These are phyloP conservation scores for Pueraria montana DNA, from an alignment of 306 rosid species.

Conservation along the genomic window DNA sequence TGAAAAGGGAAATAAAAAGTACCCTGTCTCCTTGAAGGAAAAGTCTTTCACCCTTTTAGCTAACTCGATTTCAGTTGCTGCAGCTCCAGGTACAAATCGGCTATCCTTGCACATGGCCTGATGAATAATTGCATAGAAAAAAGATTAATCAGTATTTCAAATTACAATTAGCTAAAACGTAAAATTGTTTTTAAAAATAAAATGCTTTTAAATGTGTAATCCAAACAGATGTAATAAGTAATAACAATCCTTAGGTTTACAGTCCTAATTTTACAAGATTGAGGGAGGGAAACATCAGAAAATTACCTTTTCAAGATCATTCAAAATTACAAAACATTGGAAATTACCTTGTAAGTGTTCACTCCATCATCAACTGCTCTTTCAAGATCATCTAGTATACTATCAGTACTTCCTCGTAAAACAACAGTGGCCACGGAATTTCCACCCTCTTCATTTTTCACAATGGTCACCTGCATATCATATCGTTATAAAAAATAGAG, in stretches of 20 bases:
- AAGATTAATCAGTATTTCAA: constrained; percentile 24
- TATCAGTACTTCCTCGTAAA: constrained; percentile 85
- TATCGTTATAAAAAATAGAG: background rate
- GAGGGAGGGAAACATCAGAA: background rate
- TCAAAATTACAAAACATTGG: constrained; percentile 11
- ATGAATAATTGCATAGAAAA: constrained; percentile 41
- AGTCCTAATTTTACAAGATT: constrained; percentile 5
- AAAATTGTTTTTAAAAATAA: background rate
- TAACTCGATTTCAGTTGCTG: constrained; percentile 95
- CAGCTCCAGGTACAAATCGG: constrained; percentile 91
- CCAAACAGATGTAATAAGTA: constrained; percentile 18
- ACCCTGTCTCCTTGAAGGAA: constrained; percentile 95
- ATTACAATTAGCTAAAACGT: background rate
- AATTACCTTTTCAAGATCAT: background rate
- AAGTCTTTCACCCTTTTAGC: constrained; percentile 90
- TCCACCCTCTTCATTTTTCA: constrained; percentile 89
- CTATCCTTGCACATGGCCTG: constrained; percentile 98
- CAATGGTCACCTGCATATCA: constrained; percentile 69
- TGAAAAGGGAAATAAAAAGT: constrained; percentile 16
- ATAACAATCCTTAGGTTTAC: background rate
- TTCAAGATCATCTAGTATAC: constrained; percentile 92
- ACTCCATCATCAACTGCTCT: constrained; percentile 97
- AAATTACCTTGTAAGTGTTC: constrained; percentile 84
- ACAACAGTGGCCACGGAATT: constrained; percentile 85
- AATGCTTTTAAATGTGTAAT: constrained; percentile 19